phyloP scores from a whole-genome alignment of 2,329 filamentous ascomycete genomes.

The Akanthomyces dipterigenus region DNA sequence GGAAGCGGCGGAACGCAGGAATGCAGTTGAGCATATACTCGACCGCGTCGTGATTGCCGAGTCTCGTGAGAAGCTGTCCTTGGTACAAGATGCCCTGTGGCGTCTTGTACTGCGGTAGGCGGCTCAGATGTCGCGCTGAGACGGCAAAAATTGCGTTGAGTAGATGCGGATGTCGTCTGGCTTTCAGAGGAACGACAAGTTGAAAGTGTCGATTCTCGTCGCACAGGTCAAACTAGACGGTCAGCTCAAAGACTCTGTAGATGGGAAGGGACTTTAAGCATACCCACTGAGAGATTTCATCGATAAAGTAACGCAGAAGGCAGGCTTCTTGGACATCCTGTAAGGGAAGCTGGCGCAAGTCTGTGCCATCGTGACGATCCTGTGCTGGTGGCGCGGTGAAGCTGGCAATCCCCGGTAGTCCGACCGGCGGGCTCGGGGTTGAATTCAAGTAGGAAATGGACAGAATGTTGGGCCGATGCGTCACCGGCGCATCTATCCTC shows the following conservation, averaged over 20 bases:
- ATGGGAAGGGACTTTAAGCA: background rate
- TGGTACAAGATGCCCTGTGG: conserved; percentile 29
- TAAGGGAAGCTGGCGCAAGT: conserved; percentile 23
- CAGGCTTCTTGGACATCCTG: conserved; percentile 31
- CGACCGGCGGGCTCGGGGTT: background rate
- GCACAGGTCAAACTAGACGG: conserved; percentile 32
- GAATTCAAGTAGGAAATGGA: conserved; percentile 4
- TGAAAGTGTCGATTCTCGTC: conserved; percentile 35
- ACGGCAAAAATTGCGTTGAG: conserved; percentile 36
- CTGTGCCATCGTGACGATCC: background rate
- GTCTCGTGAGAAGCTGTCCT: conserved; percentile 28
- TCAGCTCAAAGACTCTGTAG: background rate
- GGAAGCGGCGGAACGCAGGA: conserved; percentile 31
- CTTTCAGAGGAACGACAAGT: conserved; percentile 29
- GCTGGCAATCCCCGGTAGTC: conserved; percentile 6
- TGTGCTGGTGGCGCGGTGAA: background rate
- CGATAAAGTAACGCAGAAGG: conserved; percentile 31
- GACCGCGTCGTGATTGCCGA: conserved; percentile 31
- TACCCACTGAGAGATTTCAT: conserved; percentile 35
- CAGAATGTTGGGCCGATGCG: background rate
- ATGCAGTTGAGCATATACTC: conserved; percentile 36
- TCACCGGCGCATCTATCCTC: background rate
- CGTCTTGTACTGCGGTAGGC: conserved; percentile 32
- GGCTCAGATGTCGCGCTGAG: conserved; percentile 31
- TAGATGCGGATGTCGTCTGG: conserved; percentile 29